Evolutionary conservation across 768 basidiomycete species (phyloP).

Genomic region (Paxillus ammoniavirescens): DNA sequence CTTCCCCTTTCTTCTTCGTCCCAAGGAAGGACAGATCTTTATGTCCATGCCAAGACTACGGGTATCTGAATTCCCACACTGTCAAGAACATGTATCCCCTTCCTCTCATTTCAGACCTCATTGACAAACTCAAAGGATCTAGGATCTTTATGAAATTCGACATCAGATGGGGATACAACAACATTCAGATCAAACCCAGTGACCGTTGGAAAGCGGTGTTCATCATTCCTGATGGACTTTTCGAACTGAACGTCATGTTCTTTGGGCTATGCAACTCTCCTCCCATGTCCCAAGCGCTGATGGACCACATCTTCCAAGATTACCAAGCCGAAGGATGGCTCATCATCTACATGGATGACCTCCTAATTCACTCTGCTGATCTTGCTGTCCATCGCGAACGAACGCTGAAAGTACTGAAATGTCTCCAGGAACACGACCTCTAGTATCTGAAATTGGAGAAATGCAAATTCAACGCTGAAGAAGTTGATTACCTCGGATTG

Average conservation of each 20-base stretch:
- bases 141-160: neutral
- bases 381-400: constrained; percentile 7
- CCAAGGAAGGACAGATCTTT: neutral
- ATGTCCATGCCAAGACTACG: no score
- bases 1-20: neutral
- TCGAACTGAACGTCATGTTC: constrained; percentile 18
- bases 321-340: constrained; percentile 19
- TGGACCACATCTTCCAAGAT: no score
- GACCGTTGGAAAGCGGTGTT: neutral
- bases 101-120: neutral
- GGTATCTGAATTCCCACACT: neutral
- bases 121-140: neutral
- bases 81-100: neutral
- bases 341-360: constrained; percentile 27
- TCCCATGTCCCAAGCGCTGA: constrained; percentile 16
- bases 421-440: constrained; percentile 31
- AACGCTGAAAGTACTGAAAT: constrained; percentile 22
- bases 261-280: constrained; percentile 18
- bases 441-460: constrained; percentile 36
- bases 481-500: neutral
- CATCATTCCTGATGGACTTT: neutral
- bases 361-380: constrained; percentile 20
- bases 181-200: neutral
- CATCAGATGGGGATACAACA: neutral
- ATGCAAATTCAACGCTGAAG: neutral